Conservation (phyloP, 2,329 filamentous ascomycete species). For the Bipolaris zeicola region DNA sequence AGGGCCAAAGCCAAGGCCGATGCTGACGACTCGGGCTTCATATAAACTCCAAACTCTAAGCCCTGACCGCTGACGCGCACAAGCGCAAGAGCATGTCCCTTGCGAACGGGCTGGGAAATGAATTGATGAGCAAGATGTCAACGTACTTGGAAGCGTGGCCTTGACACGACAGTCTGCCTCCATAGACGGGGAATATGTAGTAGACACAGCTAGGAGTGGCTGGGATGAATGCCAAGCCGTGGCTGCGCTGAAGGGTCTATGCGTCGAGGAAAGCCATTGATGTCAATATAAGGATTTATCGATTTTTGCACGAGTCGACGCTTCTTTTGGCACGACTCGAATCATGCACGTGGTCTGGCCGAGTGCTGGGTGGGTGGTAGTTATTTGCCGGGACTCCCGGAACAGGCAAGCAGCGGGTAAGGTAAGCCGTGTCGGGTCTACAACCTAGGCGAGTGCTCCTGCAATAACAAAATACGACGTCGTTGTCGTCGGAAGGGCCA, state of each 20-base stretch:
- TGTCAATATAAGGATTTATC: not conserved
- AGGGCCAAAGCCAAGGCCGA: not conserved
- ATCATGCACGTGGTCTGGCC: not conserved
- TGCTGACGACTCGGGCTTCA: not conserved
- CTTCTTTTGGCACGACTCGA: not conserved
- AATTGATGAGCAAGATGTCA: not conserved
- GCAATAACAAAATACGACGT: slow-evolving; percentile 11
- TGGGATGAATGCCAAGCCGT: not conserved
- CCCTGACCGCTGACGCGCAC: not conserved
- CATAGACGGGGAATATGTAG: not conserved
- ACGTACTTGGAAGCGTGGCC: not conserved
- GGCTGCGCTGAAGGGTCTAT: not conserved
- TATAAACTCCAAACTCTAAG: not conserved
- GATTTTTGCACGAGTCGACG: too few relatives aligned
- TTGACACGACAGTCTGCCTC: not conserved
- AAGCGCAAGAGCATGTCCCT: not conserved
- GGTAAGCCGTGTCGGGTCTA: not conserved
- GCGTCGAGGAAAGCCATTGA: not conserved
- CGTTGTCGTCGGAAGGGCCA: not conserved
- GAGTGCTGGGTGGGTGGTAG: not conserved
- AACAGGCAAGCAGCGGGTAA: slow-evolving; percentile 5
- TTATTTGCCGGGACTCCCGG: not conserved
- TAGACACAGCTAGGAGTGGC: not conserved
- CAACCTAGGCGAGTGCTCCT: not conserved
- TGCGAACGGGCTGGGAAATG: not conserved